These are phyloP conservation scores for Stephania japonica DNA, from an alignment of 164 flowering plant genomes.

Conservation along the genomic window DNA sequence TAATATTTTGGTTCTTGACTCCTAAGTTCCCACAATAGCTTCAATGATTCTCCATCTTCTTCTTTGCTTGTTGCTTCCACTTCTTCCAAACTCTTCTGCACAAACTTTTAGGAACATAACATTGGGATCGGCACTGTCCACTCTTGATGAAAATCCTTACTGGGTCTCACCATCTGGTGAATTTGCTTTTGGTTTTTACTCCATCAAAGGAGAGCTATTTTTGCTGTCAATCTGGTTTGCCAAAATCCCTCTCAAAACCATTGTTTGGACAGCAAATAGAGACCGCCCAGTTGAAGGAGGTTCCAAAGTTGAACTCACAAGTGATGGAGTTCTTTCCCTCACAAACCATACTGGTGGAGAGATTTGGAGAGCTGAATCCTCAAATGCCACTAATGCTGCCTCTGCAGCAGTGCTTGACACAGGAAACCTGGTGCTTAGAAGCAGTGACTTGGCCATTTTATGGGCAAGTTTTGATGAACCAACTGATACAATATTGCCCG, in stretches of 20 bases:
- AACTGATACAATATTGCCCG: conserved; percentile 36
- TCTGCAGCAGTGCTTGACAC: conserved; percentile 37
- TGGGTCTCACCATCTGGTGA: conserved; percentile 32
- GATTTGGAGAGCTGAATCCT: conserved; percentile 14
- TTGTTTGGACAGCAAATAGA: conserved; percentile 37
- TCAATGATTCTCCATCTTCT: background rate
- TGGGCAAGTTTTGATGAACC: conserved; percentile 37
- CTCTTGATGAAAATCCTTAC: background rate
- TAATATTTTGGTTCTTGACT: no score
- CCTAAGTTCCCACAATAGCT: background rate
- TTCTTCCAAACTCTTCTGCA: background rate
- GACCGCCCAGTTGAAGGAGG: conserved; percentile 22
- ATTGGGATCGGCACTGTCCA: conserved; percentile 15
- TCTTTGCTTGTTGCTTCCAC: background rate
- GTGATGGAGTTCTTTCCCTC: conserved; percentile 24
- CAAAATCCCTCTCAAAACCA: conserved; percentile 25
- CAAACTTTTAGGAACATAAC: conserved; percentile 8
- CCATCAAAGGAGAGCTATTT: conserved; percentile 10
- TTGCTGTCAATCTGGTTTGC: conserved; percentile 36
- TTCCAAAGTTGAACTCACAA: conserved; percentile 25
- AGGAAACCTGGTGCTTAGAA: conserved; percentile 36
- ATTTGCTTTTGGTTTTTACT: conserved; percentile 28
- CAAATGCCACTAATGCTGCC: background rate
- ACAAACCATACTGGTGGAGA: conserved; percentile 17
- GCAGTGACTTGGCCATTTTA: background rate